Conservation (phyloP, 1,139 yeast genomes). For the Yamadazyma triangularis region DNA sequence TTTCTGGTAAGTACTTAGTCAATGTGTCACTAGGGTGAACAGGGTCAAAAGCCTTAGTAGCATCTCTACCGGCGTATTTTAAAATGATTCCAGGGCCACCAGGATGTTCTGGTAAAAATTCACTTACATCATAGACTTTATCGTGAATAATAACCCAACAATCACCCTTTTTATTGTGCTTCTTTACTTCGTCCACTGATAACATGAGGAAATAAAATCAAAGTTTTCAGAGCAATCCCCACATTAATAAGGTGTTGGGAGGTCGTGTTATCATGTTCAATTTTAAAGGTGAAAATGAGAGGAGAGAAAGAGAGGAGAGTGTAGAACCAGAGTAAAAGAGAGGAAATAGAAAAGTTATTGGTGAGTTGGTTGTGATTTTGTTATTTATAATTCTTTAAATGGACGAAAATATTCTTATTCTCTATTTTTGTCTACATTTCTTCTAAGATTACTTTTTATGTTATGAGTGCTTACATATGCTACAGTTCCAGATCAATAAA, state of each 20-base stretch:
- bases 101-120: conserved; percentile 47
- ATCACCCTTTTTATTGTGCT: conserved; percentile 37
- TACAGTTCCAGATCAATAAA: too few species aligned
- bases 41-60: conserved; percentile 63
- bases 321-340: too few species aligned
- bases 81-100: conserved; percentile 51
- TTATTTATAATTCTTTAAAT: too few species aligned
- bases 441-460: too few species aligned
- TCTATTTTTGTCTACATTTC: too few species aligned
- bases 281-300: too few species aligned
- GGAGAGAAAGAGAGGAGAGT: too few species aligned
- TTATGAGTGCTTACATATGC: too few species aligned
- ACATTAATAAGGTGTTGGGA: not conserved
- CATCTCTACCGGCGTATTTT: conserved; percentile 55
- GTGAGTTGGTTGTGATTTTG: too few species aligned
- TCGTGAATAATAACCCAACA: conserved; percentile 56
- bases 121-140: conserved; percentile 48
- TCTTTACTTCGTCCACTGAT: conserved; percentile 28
- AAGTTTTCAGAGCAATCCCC: not conserved
- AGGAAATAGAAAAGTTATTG: too few species aligned
- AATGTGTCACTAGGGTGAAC: conserved; percentile 83
- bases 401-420: too few species aligned
- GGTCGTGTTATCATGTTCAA: not conserved
- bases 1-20: conserved; percentile 34
- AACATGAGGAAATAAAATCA: too few species aligned